Base-by-base conservation (phyloP, 1,284 basidiomycete genomes). In the Moesziomyces aphidis region DNA sequence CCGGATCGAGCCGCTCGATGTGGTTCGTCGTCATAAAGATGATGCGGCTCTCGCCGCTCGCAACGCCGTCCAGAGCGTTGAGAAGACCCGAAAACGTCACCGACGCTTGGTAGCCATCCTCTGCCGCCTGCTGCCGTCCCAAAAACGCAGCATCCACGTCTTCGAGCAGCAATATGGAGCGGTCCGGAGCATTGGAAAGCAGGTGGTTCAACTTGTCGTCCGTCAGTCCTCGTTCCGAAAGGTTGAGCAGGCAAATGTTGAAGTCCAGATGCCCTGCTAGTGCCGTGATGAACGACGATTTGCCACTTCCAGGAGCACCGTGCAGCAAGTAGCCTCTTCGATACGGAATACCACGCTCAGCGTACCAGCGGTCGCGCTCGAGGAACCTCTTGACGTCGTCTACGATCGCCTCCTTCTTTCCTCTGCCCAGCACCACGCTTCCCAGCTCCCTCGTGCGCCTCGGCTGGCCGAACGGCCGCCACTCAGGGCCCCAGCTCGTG, bases 11-110 rank as follows among this genome's bases (percentile, higher is more conserved):
- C 42, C 72, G 71, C 63, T 84, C 83, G 45, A 93, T 86, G 80
- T 98, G 96, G 85, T 99, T 99, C n/a, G 96, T 99, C 1, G 96
- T 99, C 92, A 99, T 94, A 86, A 99, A 99, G 46, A 99, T 90
- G 81, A 99, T 92, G n/a, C 97, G 90, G 81, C 97, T 94, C 26
- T 86, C 85, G 42, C 95, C 94, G 5, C 93, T 95, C 2, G 95
- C 96, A 17, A 99, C 96, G 21, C 97, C 97, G 83, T 99, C 97
- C 4, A 99, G 88, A 5, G 96, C 95, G 82, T 99, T 99, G 31
- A 99, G 87, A 81, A 99, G 91, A 26, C 97, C 97, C 4, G 95
- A 98, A 86, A 99, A 99, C 1, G 97, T 99, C 24, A 99, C 92
- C 21, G 92, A 92, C 1, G 83, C 75, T 62, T 81, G 78, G 53